Evolutionary conservation across 2,329 filamentous ascomycete species (phyloP).

Genomic region (Aspergillus tanneri): DNA sequence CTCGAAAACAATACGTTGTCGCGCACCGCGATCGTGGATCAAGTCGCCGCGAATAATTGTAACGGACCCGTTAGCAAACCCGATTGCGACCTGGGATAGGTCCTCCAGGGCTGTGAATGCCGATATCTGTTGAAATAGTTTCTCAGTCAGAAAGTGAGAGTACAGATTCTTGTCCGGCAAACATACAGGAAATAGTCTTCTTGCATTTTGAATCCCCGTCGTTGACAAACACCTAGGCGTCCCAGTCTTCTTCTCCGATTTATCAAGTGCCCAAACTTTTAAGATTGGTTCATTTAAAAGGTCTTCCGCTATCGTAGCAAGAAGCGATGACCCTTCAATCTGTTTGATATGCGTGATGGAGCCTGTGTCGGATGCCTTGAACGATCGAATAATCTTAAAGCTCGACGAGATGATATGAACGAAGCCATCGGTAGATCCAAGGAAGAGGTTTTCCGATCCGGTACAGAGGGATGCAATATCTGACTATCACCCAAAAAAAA

Average conservation of each 20-base stretch:
- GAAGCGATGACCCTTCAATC: constrained; percentile 77
- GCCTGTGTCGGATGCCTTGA: constrained; percentile 74
- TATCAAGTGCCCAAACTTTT: constrained; percentile 97
- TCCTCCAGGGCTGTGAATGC: constrained; percentile 86
- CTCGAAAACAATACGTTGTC: constrained; percentile 92
- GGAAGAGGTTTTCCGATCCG: constrained; percentile 83
- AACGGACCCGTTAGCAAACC: constrained; percentile 92
- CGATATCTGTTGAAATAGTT: constrained; percentile 54
- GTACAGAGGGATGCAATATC: constrained; percentile 82
- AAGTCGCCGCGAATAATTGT: constrained; percentile 91
- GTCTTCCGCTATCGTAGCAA: constrained; percentile 82
- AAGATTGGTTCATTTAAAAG: constrained; percentile 81
- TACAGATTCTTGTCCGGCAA: too few relatives aligned
- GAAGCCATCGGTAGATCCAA: constrained; percentile 79
- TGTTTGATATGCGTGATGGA: constrained; percentile 90
- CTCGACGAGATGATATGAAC: constrained; percentile 83
- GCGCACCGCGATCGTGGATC: constrained; percentile 90
- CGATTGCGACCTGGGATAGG: constrained; percentile 87
- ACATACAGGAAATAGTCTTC: constrained; percentile 84
- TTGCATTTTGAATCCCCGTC: constrained; percentile 80
- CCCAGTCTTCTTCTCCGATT: constrained; percentile 89
- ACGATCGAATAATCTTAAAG: constrained; percentile 84
- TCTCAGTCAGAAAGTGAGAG: too few relatives aligned
- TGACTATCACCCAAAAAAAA: constrained; percentile 42
- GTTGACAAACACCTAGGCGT: constrained; percentile 85